phyloP scores from a whole-genome alignment of 1,284 basidiomycete species.

The Schizophyllum commune region DNA sequence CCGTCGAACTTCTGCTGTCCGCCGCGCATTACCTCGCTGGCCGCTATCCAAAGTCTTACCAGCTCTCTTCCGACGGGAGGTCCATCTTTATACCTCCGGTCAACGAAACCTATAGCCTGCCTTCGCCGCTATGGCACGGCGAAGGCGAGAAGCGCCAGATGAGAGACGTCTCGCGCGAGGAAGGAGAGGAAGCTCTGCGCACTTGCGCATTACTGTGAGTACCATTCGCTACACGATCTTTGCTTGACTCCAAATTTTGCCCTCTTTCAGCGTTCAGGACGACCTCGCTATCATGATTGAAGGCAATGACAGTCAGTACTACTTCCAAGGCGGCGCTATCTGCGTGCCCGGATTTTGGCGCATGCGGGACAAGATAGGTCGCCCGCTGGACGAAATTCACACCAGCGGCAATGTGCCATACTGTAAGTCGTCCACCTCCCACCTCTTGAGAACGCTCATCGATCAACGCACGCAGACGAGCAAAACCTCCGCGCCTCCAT shows the following conservation, averaged over 20 bases:
- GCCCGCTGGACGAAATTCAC: slow-evolving; percentile 69
- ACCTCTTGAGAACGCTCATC: not conserved
- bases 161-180: not conserved
- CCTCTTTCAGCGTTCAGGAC: slow-evolving; percentile 60
- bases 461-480: slow-evolving; percentile 33
- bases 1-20: slow-evolving; percentile 58
- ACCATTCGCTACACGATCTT: too few relatives aligned
- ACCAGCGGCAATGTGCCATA: slow-evolving; percentile 58
- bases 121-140: not conserved
- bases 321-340: slow-evolving; percentile 68
- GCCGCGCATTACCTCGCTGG: slow-evolving; percentile 56
- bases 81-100: slow-evolving; percentile 39
- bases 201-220: slow-evolving; percentile 5
- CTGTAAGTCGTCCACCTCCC: slow-evolving; percentile 41
- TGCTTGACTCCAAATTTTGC: too few relatives aligned
- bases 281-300: slow-evolving; percentile 75
- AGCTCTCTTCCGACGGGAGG: slow-evolving; percentile 38
- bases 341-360: slow-evolving; percentile 71
- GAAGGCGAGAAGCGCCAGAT: not conserved
- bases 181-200: slow-evolving; percentile 8
- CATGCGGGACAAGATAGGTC: slow-evolving; percentile 68
- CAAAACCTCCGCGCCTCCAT: slow-evolving; percentile 60
- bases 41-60: slow-evolving; percentile 55
- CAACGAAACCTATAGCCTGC: slow-evolving; percentile 13
- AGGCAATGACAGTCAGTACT: slow-evolving; percentile 61